Evolutionary conservation across 1,284 basidiomycete genomes (phyloP).

Genomic region (Cystobasidium pallidum): DNA sequence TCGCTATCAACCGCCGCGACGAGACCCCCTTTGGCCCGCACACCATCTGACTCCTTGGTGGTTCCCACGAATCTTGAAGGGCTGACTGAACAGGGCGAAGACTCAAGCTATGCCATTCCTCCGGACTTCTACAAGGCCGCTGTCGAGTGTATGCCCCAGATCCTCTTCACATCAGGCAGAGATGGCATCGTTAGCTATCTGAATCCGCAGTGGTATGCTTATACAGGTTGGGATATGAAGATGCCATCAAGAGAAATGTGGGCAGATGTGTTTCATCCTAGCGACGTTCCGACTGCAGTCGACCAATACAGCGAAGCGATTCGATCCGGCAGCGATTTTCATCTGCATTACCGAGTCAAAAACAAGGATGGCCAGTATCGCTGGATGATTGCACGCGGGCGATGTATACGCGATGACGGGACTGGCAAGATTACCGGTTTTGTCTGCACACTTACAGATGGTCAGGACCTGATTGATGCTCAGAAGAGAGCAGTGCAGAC

Average conservation of each 20-base stretch:
- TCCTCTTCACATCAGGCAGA: slow-evolving; percentile 28
- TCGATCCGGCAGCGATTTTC: slow-evolving; percentile 24
- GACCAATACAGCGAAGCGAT: slow-evolving; percentile 32
- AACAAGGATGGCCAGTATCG: slow-evolving; percentile 28
- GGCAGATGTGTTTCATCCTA: slow-evolving; percentile 41
- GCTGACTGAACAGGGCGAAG: slow-evolving; percentile 2
- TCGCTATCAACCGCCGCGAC: background rate
- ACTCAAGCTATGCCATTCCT: background rate
- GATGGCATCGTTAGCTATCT: slow-evolving; percentile 41
- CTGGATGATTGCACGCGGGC: slow-evolving; percentile 39
- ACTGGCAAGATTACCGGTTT: slow-evolving; percentile 32
- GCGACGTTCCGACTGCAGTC: slow-evolving; percentile 28
- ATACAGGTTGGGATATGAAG: slow-evolving; percentile 38
- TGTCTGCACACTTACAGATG: slow-evolving; percentile 40
- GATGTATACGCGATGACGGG: slow-evolving; percentile 30
- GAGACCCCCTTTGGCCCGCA: slow-evolving; percentile 26
- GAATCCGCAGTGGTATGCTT: slow-evolving; percentile 41
- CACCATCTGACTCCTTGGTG: slow-evolving; percentile 13
- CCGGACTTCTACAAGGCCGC: slow-evolving; percentile 35
- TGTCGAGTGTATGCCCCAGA: slow-evolving; percentile 40
- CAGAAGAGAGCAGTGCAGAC: slow-evolving; percentile 36
- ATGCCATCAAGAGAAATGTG: slow-evolving; percentile 26
- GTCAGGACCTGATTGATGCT: slow-evolving; percentile 40
- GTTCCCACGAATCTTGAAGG: background rate
- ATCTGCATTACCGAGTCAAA: slow-evolving; percentile 39